A percentile compares a stretch with the other conserved stretches of the same genome.
Conservation (phyloP, 2,329 filamentous ascomycete species). For the Alternaria solani region DNA sequence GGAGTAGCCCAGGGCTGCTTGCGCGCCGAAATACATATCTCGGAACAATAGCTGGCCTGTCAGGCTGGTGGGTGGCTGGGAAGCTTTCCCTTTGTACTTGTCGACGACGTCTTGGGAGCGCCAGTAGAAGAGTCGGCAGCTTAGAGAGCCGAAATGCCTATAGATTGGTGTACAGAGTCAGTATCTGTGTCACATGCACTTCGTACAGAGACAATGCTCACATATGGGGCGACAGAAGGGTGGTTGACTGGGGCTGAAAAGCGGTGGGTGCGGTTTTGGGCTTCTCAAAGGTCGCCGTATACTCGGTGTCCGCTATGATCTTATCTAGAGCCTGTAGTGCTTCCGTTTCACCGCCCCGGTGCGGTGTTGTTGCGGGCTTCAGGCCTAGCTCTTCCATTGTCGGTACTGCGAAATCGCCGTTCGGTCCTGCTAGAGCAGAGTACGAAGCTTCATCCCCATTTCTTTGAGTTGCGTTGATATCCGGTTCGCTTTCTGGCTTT, state of each 20-base stretch:
- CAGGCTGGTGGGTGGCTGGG: slow-evolving; percentile 70
- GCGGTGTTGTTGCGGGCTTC: slow-evolving; percentile 68
- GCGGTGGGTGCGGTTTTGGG: slow-evolving; percentile 77
- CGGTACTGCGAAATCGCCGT: slow-evolving; percentile 73
- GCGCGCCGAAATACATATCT: slow-evolving; percentile 84
- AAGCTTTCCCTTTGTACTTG: slow-evolving; percentile 63
- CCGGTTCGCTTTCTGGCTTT: slow-evolving; percentile 59
- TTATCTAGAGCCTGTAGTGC: slow-evolving; percentile 67
- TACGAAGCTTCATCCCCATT: slow-evolving; percentile 66
- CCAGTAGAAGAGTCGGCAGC: slow-evolving; percentile 77
- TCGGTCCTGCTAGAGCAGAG: slow-evolving; percentile 68
- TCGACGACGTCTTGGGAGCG: slow-evolving; percentile 69
- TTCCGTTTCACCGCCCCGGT: slow-evolving; percentile 73
- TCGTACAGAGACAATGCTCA: too few species aligned
- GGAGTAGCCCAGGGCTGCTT: slow-evolving; percentile 69
- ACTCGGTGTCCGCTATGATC: slow-evolving; percentile 69
- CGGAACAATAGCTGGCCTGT: slow-evolving; percentile 78
- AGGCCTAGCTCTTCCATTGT: slow-evolving; percentile 73
- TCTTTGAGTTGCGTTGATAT: slow-evolving; percentile 68
- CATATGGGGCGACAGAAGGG: slow-evolving; percentile 74
- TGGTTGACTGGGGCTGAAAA: slow-evolving; percentile 76
- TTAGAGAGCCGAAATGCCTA: slow-evolving; percentile 74
- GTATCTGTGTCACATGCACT: too few species aligned
- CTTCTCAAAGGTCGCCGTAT: slow-evolving; percentile 78
- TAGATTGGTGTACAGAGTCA: too few species aligned